Conservation (phyloP, 805 yeast species). For the Hagleromyces aurorensis region DNA sequence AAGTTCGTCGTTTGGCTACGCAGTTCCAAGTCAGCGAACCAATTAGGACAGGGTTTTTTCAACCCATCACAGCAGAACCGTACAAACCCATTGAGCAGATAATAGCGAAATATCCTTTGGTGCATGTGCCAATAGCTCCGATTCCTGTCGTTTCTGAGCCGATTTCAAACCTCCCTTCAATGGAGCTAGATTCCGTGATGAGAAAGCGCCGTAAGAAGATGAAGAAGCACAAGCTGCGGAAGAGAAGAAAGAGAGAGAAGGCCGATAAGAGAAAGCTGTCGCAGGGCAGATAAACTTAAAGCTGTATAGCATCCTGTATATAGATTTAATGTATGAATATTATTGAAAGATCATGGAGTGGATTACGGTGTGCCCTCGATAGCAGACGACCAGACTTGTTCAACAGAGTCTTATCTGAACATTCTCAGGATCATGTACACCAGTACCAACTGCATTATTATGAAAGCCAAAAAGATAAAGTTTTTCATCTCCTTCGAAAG, state of each 20-base stretch:
- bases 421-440: conserved; percentile 8
- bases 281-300: conserved; percentile 23
- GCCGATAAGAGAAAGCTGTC: conserved; percentile 68
- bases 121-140: no score
- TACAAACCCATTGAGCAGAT: no score
- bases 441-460: conserved; percentile 8
- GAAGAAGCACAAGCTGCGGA: conserved; percentile 95
- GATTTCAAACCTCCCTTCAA: no score
- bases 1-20: no score
- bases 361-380: no score
- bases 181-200: conserved; percentile 59
- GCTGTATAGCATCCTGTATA: conserved; percentile 5
- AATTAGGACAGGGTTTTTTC: no score
- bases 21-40: no score
- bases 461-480: conserved; percentile 4
- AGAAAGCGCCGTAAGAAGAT: conserved; percentile 87
- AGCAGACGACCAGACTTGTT: no score
- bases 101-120: no score
- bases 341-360: neutral
- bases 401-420: conserved; percentile 4
- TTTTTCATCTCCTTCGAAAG: conserved; percentile 12
- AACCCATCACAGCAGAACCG: no score
- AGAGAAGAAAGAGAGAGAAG: conserved; percentile 92
- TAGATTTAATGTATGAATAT: conserved; percentile 5
- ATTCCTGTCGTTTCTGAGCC: no score